Evolutionary conservation across 257 asterid genomes (phyloP).

Genomic region (Dorcoceras hygrometricum): DNA sequence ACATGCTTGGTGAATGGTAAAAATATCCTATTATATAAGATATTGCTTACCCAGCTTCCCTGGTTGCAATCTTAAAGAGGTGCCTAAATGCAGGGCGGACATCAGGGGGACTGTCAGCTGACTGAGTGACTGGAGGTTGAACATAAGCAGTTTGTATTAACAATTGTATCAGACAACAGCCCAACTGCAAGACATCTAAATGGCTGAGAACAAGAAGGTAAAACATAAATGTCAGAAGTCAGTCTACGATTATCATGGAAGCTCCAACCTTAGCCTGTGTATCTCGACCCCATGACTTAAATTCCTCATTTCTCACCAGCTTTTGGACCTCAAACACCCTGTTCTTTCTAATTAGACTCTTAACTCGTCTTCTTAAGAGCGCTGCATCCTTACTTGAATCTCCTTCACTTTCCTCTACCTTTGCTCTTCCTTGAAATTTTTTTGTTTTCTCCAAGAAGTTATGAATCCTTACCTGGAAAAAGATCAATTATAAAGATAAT

Average conservation of each 20-base stretch:
- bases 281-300: conserved; percentile 74
- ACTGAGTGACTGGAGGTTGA: conserved; percentile 68
- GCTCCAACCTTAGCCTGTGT: conserved; percentile 80
- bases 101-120: conserved; percentile 85
- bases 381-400: conserved; percentile 46
- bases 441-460: conserved; percentile 74
- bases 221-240: background rate
- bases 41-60: conserved; percentile 57
- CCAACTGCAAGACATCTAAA: conserved; percentile 66
- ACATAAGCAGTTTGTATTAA: conserved; percentile 83
- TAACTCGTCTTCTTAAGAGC: conserved; percentile 62
- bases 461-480: conserved; percentile 72
- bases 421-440: conserved; percentile 35
- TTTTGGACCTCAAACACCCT: conserved; percentile 64
- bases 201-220: conserved; percentile 18
- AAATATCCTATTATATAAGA: background rate
- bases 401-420: conserved; percentile 42
- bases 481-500: conserved; percentile 18
- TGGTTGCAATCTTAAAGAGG: conserved; percentile 57
- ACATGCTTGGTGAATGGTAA: conserved; percentile 8
- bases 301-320: conserved; percentile 72
- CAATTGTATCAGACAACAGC: conserved; percentile 82
- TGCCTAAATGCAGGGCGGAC: conserved; percentile 96
- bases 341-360: conserved; percentile 63
- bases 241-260: conserved; percentile 16